A percentile compares a stretch with the other conserved stretches of the same genome.
Evolutionary conservation across 805 yeast species (phyloP).

Genomic region (Wickerhamiella bombiphila): DNA sequence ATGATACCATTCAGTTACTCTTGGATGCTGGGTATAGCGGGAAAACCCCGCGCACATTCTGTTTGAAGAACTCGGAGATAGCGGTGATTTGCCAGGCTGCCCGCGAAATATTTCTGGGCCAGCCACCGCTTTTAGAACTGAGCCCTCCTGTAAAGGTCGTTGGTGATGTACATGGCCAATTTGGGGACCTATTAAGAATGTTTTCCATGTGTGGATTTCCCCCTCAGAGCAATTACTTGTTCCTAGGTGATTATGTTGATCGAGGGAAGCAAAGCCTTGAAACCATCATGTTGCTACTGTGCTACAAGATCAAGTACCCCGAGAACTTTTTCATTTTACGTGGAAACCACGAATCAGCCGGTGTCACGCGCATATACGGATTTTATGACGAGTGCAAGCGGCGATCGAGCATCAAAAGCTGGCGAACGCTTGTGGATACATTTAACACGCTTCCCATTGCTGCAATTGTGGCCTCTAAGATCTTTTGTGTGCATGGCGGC

Average conservation of each 20-base stretch:
- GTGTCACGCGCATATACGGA: constrained; percentile 91
- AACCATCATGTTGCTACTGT: constrained; percentile 70
- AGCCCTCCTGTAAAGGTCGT: constrained; percentile 78
- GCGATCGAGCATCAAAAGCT: constrained; percentile 76
- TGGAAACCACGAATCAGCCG: constrained; percentile 97
- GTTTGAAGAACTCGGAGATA: constrained; percentile 81
- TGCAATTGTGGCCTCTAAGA: constrained; percentile 88
- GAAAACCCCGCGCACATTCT: constrained; percentile 71
- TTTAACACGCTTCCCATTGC: constrained; percentile 93
- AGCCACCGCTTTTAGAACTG: constrained; percentile 78
- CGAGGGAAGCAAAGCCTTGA: constrained; percentile 94
- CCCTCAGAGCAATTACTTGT: constrained; percentile 80
- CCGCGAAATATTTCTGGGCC: constrained; percentile 75
- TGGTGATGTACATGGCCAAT: constrained; percentile 96
- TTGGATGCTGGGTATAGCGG: constrained; percentile 95
- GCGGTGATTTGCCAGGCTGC: constrained; percentile 75
- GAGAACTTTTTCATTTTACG: constrained; percentile 85
- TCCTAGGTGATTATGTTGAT: constrained; percentile 94
- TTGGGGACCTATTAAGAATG: constrained; percentile 74
- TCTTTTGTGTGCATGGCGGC: constrained; percentile 84
- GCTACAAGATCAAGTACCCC: constrained; percentile 93
- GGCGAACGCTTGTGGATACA: constrained; percentile 89
- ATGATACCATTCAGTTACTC: constrained; percentile 77
- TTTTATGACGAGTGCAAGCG: constrained; percentile 97
- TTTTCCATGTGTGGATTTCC: constrained; percentile 97